These are phyloP conservation scores for Penicillium sp. DNA, from an alignment of 2,329 filamentous ascomycete species.

Conservation along the genomic window DNA sequence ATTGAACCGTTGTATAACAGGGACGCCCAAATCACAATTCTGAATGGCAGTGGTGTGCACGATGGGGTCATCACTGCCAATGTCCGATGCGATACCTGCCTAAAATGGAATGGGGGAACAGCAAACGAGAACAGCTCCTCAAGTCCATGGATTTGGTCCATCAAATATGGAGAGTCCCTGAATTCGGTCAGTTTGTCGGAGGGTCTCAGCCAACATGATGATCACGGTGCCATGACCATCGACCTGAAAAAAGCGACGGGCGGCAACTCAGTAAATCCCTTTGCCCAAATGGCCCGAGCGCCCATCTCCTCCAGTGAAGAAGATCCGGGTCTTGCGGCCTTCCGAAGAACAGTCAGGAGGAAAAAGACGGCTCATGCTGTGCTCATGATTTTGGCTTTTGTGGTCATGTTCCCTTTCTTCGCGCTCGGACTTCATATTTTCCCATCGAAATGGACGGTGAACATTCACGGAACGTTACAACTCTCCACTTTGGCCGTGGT, in stretches of 20 bases:
- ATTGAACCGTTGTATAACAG: slow-evolving; percentile 49
- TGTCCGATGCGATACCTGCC: slow-evolving; percentile 42
- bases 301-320: slow-evolving; percentile 2
- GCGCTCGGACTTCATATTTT: slow-evolving; percentile 36
- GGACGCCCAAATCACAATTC: slow-evolving; percentile 50
- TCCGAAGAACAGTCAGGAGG: slow-evolving; percentile 8
- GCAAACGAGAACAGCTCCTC: slow-evolving; percentile 16
- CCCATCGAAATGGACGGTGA: slow-evolving; percentile 42
- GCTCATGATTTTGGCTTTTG: slow-evolving; percentile 42
- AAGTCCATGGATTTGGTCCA: slow-evolving; percentile 32
- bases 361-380: slow-evolving; percentile 26
- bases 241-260: slow-evolving; percentile 25
- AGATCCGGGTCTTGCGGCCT: slow-evolving; percentile 1
- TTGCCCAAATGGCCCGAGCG: slow-evolving; percentile 11
- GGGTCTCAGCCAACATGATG: slow-evolving; percentile 26
- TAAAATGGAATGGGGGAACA: slow-evolving; percentile 20
- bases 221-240: slow-evolving; percentile 18
- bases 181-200: slow-evolving; percentile 20
- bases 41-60: slow-evolving; percentile 58
- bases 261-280: slow-evolving; percentile 18
- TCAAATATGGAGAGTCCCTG: slow-evolving; percentile 23
- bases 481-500: slow-evolving; percentile 48
- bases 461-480: slow-evolving; percentile 49
- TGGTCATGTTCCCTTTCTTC: slow-evolving; percentile 42
- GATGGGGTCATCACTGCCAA: slow-evolving; percentile 59